Conservation (phyloP, 805 yeast species). For the Lipomyces yamadae region DNA sequence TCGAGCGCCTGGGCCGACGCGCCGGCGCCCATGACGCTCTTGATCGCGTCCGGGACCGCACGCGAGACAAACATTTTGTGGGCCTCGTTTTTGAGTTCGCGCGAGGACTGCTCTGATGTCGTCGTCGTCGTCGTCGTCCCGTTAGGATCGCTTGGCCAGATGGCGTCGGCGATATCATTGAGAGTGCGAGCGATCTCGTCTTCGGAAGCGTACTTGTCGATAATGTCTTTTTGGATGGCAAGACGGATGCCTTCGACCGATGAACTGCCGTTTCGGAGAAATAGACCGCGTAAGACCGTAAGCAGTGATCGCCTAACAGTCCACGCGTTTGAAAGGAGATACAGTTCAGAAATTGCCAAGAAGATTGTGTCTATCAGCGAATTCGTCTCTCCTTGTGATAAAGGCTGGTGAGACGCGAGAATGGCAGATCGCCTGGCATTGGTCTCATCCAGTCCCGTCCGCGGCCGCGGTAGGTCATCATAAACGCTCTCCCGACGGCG, state of each 20-base stretch:
- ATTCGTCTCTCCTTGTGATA: slow-evolving; percentile 33
- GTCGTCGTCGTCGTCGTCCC: background rate
- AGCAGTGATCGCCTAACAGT: slow-evolving; percentile 37
- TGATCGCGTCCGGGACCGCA: slow-evolving; percentile 38
- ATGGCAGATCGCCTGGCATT: slow-evolving; percentile 20
- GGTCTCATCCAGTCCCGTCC: background rate
- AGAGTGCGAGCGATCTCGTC: slow-evolving; percentile 35
- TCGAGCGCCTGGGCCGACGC: slow-evolving; percentile 40
- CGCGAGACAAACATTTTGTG: slow-evolving; percentile 35
- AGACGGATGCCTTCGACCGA: slow-evolving; percentile 38
- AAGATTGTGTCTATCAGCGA: slow-evolving; percentile 36
- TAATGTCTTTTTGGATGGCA: slow-evolving; percentile 35
- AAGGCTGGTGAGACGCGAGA: slow-evolving; percentile 18
- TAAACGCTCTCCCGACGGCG: slow-evolving; percentile 4
- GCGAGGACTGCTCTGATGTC: slow-evolving; percentile 25
- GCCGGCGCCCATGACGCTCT: slow-evolving; percentile 38
- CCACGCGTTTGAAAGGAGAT: slow-evolving; percentile 39
- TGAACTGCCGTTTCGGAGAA: slow-evolving; percentile 36
- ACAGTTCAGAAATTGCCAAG: slow-evolving; percentile 37
- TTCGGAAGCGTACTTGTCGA: slow-evolving; percentile 34
- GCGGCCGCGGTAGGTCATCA: background rate
- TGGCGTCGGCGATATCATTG: slow-evolving; percentile 23
- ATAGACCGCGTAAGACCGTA: slow-evolving; percentile 38
- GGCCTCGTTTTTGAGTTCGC: slow-evolving; percentile 33
- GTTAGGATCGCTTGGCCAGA: slow-evolving; percentile 24